Percentiles rank a stretch among this genome's conserved stretches.
These are phyloP conservation scores for Pugionium dolabratum DNA, from an alignment of 345 rosid species.

Conservation along the genomic window DNA sequence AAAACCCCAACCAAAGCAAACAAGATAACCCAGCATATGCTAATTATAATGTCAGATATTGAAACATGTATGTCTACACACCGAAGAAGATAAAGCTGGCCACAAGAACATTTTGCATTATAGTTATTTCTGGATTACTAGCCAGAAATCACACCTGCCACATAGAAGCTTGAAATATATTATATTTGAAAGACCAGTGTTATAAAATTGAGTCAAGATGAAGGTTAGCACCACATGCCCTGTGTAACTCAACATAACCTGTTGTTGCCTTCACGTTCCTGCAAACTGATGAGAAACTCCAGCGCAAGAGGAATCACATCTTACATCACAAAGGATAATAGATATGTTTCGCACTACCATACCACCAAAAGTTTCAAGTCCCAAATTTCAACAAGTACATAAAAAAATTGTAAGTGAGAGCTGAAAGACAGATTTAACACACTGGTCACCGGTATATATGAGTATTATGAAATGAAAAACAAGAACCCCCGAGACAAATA, in stretches of 20 bases:
- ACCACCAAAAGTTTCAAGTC: too few relatives aligned
- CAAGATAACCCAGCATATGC: too few relatives aligned
- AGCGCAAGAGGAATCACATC: too few relatives aligned
- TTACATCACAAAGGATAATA: too few relatives aligned
- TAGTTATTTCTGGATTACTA: constrained; percentile 15
- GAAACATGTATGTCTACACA: too few relatives aligned
- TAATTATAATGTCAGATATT: not conserved
- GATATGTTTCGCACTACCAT: too few relatives aligned
- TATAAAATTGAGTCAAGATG: not conserved
- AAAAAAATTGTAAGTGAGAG: not conserved
- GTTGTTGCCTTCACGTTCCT: constrained; percentile 31
- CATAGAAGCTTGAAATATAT: constrained; percentile 41
- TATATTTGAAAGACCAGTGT: constrained; percentile 24
- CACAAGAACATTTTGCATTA: constrained; percentile 1
- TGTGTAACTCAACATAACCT: constrained; percentile 19
- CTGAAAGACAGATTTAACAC: constrained; percentile 32
- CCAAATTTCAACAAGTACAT: too few relatives aligned
- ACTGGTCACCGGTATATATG: constrained; percentile 33
- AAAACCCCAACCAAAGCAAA: too few relatives aligned
- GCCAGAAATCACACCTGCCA: constrained; percentile 46
- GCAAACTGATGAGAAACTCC: constrained; percentile 10
- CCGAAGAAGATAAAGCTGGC: not conserved
- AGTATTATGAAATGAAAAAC: constrained; percentile 39
- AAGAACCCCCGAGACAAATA: constrained; percentile 43
- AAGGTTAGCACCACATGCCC: not conserved